Base-by-base conservation (phyloP, 192 early-diverging fungal species). In the Backusella morwellensis region DNA sequence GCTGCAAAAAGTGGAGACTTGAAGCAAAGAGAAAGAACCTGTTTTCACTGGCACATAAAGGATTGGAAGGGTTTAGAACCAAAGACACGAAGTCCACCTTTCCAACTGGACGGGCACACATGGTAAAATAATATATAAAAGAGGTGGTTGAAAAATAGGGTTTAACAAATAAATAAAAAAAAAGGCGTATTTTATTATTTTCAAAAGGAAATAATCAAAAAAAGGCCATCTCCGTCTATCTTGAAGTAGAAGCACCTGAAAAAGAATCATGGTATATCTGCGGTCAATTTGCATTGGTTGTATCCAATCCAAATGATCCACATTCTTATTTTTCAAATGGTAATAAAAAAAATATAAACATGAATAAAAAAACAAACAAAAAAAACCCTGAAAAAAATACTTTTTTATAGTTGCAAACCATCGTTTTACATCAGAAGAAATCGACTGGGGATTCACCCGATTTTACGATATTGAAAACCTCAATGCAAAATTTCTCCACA, bases 381-480 rank as follows among this genome's bases (percentile, higher is more conserved):
- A 6, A 23, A 54, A 6, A n/a, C 54, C 21, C 21, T 56, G 9
- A 59, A 26, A 59, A 26, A 59, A 11, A 9, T 3, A 21, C 1
- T 0, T 5, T 9, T 29, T 29, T 29, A 29, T 69, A 88, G 83
- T 67, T 78, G 90, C 96, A 14, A 83, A 91, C 41, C 96, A 99
- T 83, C 88, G 98, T 50, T 98, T 95, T 80, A 90, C 86, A 52
- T 80, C 89, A 7, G 87, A 91, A 4, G 95, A 96, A 77, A 77
- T 91, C 0, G 98, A 99, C 82, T 99, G 98, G 98, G 98, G 98
- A 0, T 99, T 98, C 82, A 95, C 93, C 44, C 86, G 87, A n/a
- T 92, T 96, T 74, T 84, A 92, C 35, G 88, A 92, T 23, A 68
- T 91, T 26, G 82, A 88, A 15, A 77, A 75, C 44, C 68, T 95